Evolutionary conservation across 179 eudicot genomes (phyloP).

Genomic region (Silene noctiflora): DNA sequence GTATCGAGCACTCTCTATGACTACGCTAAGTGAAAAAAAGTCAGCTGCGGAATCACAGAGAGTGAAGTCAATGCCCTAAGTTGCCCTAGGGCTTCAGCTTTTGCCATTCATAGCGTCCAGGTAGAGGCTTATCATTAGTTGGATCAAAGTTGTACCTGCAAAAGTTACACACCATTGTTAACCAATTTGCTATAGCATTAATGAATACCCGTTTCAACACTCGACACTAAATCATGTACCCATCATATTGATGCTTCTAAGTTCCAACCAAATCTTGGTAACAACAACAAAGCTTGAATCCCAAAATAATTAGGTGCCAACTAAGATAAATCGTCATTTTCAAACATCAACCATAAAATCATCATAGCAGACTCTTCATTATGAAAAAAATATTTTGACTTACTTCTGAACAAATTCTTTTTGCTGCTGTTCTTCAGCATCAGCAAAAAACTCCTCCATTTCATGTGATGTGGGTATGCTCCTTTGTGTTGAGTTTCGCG

Average conservation of each 20-base stretch:
- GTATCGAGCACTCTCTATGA: constrained; percentile 24
- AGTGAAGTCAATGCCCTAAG: not conserved
- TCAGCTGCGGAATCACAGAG: constrained; percentile 8
- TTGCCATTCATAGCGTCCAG: constrained; percentile 57
- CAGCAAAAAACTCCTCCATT: constrained; percentile 41
- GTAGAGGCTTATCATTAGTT: constrained; percentile 50
- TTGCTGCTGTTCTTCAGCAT: constrained; percentile 38
- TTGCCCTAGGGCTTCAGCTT: constrained; percentile 31
- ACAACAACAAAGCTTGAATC: too few species aligned
- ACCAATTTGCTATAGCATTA: not conserved
- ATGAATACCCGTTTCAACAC: too few species aligned
- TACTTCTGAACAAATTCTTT: constrained; percentile 45
- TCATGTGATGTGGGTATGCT: constrained; percentile 36
- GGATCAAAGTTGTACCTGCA: constrained; percentile 69
- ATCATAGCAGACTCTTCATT: not conserved
- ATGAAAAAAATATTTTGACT: not conserved
- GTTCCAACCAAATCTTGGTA: not conserved
- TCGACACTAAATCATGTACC: too few species aligned
- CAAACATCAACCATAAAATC: not conserved
- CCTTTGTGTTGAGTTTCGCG: constrained; percentile 25
- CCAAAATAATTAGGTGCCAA: not conserved
- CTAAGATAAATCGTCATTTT: not conserved
- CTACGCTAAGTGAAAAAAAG: constrained; percentile 17
- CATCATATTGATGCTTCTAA: too few species aligned
- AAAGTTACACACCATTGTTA: not conserved